A percentile compares a stretch with the other conserved stretches of the same genome.
These are phyloP conservation scores for Ganoderma lingzhi DNA, from an alignment of 1,284 basidiomycete genomes.

Conservation along the genomic window DNA sequence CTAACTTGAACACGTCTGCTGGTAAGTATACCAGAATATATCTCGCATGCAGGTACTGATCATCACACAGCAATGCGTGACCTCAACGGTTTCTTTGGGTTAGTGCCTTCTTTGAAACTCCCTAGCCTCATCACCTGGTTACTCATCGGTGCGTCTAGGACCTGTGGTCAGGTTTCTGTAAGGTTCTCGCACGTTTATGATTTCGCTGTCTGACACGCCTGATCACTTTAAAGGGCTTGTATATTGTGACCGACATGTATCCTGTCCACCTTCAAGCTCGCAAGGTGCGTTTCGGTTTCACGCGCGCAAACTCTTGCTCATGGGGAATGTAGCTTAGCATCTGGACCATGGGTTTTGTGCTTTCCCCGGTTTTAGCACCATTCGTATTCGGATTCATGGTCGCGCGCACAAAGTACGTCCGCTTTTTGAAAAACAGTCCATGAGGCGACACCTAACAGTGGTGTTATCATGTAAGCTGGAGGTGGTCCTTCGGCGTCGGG, in stretches of 20 bases:
- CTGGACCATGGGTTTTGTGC: slow-evolving; percentile 76
- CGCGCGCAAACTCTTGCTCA: not conserved
- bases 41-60: not conserved
- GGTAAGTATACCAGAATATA: slow-evolving; percentile 42
- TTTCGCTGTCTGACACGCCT: not conserved
- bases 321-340: slow-evolving; percentile 57
- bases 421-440: not conserved
- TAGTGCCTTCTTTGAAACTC: slow-evolving; percentile 16
- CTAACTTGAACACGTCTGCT: slow-evolving; percentile 57
- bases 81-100: slow-evolving; percentile 74
- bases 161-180: slow-evolving; percentile 74
- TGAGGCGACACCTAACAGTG: too few relatives aligned
- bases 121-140: not conserved
- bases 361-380: slow-evolving; percentile 69
- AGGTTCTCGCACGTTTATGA: slow-evolving; percentile 24
- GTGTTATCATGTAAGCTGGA: slow-evolving; percentile 50
- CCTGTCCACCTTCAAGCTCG: slow-evolving; percentile 80
- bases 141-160: slow-evolving; percentile 44
- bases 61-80: slow-evolving; percentile 66
- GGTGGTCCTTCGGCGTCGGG: slow-evolving; percentile 77
- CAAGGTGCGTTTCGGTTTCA: slow-evolving; percentile 51
- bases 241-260: slow-evolving; percentile 71
- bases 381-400: slow-evolving; percentile 76
- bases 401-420: slow-evolving; percentile 55
- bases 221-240: slow-evolving; percentile 56